Evolutionary conservation across 2,329 filamentous ascomycete species (phyloP).

Genomic region (Annulohypoxylon truncatum): DNA sequence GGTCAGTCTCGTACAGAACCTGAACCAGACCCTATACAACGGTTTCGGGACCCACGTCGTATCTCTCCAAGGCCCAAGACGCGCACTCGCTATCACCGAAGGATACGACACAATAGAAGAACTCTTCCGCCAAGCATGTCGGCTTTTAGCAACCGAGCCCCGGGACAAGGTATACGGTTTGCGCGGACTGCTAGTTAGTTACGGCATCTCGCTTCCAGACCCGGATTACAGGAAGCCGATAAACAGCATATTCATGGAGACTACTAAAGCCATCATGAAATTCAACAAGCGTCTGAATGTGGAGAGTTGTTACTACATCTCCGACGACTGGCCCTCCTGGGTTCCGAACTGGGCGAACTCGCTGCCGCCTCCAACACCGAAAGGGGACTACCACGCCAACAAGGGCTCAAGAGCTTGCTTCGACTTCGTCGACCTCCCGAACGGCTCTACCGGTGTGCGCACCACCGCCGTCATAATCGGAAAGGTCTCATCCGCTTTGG

Average conservation of each 20-base stretch:
- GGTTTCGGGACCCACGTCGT: background rate
- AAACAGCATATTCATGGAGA: conserved; percentile 6
- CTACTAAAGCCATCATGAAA: background rate
- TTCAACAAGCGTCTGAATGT: background rate
- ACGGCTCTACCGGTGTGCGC: background rate
- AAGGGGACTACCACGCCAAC: conserved; percentile 5
- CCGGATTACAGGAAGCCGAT: conserved; percentile 1
- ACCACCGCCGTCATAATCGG: background rate
- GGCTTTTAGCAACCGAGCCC: conserved; percentile 6
- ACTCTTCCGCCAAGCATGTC: conserved; percentile 5
- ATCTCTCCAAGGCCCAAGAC: background rate
- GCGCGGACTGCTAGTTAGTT: conserved; percentile 6
- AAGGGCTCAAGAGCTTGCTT: background rate
- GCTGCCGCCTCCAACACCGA: background rate
- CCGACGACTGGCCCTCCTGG: background rate
- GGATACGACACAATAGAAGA: conserved; percentile 11
- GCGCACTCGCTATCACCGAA: conserved; percentile 18
- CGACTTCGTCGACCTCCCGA: background rate
- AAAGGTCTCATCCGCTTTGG: background rate
- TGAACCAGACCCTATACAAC: conserved; percentile 3
- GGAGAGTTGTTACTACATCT: conserved; percentile 1
- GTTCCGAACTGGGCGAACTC: conserved; percentile 5
- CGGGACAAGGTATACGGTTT: conserved; percentile 15
- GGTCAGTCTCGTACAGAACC: background rate
- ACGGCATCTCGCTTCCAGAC: conserved; percentile 6